Evolutionary conservation across 345 rosid species (phyloP), one percentile per base, ranked within the genome.

Genomic region (Euphorbia pulcherrima): DNA sequence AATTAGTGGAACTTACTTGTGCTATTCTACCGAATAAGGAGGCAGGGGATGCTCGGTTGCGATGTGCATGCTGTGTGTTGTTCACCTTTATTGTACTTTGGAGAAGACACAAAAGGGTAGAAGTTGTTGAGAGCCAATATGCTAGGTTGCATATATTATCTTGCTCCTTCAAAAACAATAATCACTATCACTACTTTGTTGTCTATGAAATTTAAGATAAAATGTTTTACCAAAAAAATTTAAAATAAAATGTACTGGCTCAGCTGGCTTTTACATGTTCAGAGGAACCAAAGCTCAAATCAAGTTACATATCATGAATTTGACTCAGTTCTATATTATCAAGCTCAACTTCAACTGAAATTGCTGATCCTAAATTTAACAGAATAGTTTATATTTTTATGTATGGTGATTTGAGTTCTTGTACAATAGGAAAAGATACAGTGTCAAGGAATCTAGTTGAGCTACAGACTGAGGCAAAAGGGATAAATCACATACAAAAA

Each of bases 91-190:
- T 82, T 27, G 86, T 84, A 62, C 74, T 77, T 83, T 87, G 87
- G 28, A 87, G 84, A 51, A 84, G 82, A 80, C 77, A 81, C 74
- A 84, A 71, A 71, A 84, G 89, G 47, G 86, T 83, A 44, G 86
- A 80, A 79, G 80, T 83, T 75, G 84, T 80, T 72, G 92, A 83
- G 39, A 87, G 85, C 92, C 92, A 87, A 68, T 84, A 84, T 62
- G 85, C 70, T 64, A 84, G 84, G 46, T 81, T 85, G 72, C 60
- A 53, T 44, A 80, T 78, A 79, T 78, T 75, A 65, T 83, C 87
- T 72, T 83, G 81, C 68, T 78, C 68, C 85, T 75, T 73, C 75
- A 71, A 64, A 63, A 18, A 28, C 60, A 68, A 28, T 20, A 62
- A 57, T 61, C 21, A 62, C 57, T 56, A 23, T 44, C 62, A 69